Evolutionary conservation across 805 yeast genomes (phyloP).

Genomic region (Pichia ethanolica): DNA sequence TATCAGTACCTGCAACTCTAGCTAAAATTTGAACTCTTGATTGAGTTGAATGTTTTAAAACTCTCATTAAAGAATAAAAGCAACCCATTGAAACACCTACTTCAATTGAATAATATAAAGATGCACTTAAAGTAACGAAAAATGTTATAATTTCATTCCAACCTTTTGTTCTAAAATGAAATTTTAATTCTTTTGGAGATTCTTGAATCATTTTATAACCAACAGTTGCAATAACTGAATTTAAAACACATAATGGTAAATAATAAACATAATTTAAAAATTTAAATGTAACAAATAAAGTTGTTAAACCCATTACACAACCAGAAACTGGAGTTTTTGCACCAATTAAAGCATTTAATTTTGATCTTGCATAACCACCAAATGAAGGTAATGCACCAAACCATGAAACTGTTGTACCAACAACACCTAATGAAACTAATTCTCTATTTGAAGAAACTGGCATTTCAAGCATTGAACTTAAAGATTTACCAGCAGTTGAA

Average conservation of each 20-base stretch:
- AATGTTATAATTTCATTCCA: constrained; percentile 70
- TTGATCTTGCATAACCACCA: constrained; percentile 94
- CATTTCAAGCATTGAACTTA: constrained; percentile 65
- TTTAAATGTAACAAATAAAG: constrained; percentile 56
- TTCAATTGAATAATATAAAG: constrained; percentile 73
- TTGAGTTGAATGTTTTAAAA: constrained; percentile 69
- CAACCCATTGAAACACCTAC: constrained; percentile 88
- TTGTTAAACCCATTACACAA: constrained; percentile 67
- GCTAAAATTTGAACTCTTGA: constrained; percentile 83
- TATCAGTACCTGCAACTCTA: constrained; percentile 51
- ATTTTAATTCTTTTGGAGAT: constrained; percentile 68
- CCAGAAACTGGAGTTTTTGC: constrained; percentile 85
- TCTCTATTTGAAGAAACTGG: constrained; percentile 85
- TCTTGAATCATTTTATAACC: constrained; percentile 76
- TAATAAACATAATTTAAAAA: constrained; percentile 58
- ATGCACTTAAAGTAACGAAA: constrained; percentile 52
- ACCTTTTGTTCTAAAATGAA: constrained; percentile 68
- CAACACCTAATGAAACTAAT: constrained; percentile 77
- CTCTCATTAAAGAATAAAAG: constrained; percentile 68
- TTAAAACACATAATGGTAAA: constrained; percentile 72
- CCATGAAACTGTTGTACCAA: constrained; percentile 54
- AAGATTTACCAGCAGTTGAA: constrained; percentile 83
- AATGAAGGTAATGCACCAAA: constrained; percentile 78
- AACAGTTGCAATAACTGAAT: constrained; percentile 72
- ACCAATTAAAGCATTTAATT: constrained; percentile 79